Conservation (phyloP, 1,284 basidiomycete species). For the Trametes polyzona region DNA sequence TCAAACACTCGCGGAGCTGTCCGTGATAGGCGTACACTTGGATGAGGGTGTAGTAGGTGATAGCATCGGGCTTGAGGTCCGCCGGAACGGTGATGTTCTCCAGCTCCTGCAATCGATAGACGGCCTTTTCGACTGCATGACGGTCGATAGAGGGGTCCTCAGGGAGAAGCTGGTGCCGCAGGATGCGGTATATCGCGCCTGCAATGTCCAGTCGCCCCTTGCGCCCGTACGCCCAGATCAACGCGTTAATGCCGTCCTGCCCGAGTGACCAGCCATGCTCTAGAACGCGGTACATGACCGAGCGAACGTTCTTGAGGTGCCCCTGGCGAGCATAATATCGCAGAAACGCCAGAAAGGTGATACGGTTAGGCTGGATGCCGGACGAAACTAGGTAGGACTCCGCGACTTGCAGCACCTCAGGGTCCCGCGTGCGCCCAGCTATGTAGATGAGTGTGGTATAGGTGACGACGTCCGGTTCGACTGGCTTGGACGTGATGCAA, state of each 20-base stretch:
- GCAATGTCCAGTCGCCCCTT: conserved; percentile 59
- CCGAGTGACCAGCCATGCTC: conserved; percentile 56
- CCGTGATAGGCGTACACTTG: conserved; percentile 74
- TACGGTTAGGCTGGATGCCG: conserved; percentile 55
- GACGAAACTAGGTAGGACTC: conserved; percentile 54
- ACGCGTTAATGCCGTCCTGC: conserved; percentile 66
- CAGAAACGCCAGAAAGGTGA: conserved; percentile 64
- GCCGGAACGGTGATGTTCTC: conserved; percentile 51
- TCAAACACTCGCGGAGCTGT: conserved; percentile 59
- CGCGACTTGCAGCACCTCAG: conserved; percentile 53
- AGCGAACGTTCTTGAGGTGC: conserved; percentile 56
- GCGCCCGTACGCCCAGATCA: conserved; percentile 67
- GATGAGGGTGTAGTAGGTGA: conserved; percentile 73
- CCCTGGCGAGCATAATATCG: conserved; percentile 54
- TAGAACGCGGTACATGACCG: conserved; percentile 54
- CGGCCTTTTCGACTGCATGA: conserved; percentile 38
- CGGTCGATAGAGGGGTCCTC: conserved; percentile 33
- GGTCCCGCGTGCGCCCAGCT: conserved; percentile 56
- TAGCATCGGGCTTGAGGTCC: conserved; percentile 56
- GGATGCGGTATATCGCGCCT: conserved; percentile 61
- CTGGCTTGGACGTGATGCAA: conserved; percentile 6
- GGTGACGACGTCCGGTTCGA: conserved; percentile 64
- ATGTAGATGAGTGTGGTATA: conserved; percentile 68
- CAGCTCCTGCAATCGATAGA: conserved; percentile 39
- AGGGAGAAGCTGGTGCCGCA: conserved; percentile 54